Conservation (phyloP, 495 filamentous ascomycete genomes). For the Podospora anserina region DNA sequence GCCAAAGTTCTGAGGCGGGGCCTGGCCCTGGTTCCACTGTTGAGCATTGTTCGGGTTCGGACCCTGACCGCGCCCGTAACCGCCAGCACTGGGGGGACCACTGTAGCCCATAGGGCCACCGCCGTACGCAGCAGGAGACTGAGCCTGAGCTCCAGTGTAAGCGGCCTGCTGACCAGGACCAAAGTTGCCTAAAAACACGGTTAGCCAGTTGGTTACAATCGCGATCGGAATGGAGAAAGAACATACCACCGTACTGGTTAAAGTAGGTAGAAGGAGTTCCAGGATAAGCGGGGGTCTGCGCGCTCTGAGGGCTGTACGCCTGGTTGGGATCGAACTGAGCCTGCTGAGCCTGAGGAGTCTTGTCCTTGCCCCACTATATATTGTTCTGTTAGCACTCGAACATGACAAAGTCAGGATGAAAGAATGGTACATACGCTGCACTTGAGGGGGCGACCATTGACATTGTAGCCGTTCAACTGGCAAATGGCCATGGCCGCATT, state of each 20-base stretch:
- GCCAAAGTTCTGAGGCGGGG: constrained; percentile 49
- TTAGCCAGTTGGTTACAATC: constrained; percentile 22
- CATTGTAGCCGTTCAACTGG: constrained; percentile 93
- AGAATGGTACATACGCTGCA: constrained; percentile 68
- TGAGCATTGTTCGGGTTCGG: constrained; percentile 64
- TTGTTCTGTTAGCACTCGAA: constrained; percentile 29
- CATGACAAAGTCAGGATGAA: constrained; percentile 4
- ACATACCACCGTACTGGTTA: constrained; percentile 81
- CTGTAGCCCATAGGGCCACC: constrained; percentile 59
- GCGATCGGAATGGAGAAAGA: constrained; percentile 23
- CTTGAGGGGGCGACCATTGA: constrained; percentile 95
- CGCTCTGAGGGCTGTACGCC: constrained; percentile 65
- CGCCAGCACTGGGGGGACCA: constrained; percentile 69
- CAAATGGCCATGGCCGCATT: constrained; percentile 99
- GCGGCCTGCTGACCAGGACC: constrained; percentile 52
- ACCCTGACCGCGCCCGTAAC: constrained; percentile 78
- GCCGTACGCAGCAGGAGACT: constrained; percentile 59
- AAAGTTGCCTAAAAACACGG: constrained; percentile 38
- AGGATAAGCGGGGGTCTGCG: constrained; percentile 56
- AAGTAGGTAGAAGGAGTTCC: constrained; percentile 81
- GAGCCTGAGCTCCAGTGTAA: constrained; percentile 50
- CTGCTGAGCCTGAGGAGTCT: constrained; percentile 76
- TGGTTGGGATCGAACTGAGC: constrained; percentile 73
- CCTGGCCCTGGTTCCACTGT: constrained; percentile 59
- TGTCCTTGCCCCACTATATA: constrained; percentile 94